Conservation (phyloP, 2,329 filamentous ascomycete species). For the Calonectria hawksworthii region DNA sequence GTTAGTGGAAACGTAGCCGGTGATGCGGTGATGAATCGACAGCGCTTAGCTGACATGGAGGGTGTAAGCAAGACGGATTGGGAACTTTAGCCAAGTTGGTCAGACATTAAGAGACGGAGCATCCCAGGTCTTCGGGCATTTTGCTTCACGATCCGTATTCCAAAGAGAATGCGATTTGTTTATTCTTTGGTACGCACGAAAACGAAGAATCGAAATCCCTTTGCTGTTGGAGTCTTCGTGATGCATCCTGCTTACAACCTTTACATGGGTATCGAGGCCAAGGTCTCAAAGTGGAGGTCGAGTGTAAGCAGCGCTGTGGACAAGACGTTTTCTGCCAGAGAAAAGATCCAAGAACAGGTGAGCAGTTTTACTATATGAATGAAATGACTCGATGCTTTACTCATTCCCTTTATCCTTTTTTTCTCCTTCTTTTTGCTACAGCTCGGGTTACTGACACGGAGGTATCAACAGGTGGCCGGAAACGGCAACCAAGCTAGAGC, state of each 20-base stretch:
- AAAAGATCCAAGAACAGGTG: conserved; percentile 23
- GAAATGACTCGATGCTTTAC: background rate
- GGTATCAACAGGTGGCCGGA: background rate
- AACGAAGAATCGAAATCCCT: background rate
- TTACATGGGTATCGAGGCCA: conserved; percentile 13
- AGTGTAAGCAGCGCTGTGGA: conserved; percentile 19
- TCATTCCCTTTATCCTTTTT: background rate
- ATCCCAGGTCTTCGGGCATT: background rate
- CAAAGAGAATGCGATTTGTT: background rate
- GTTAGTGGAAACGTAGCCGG: background rate
- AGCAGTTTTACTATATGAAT: background rate
- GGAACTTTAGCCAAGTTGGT: background rate
- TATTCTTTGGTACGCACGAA: background rate
- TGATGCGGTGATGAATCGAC: background rate
- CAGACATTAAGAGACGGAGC: background rate
- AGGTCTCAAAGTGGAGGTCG: conserved; percentile 12
- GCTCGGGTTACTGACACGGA: background rate
- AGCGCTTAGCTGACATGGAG: conserved; percentile 15
- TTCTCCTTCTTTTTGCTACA: background rate
- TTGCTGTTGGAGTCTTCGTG: background rate
- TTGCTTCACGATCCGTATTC: background rate
- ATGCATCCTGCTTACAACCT: conserved; percentile 23
- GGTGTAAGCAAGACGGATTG: conserved; percentile 1
- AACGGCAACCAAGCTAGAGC: background rate
- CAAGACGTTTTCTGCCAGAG: conserved; percentile 16